Evolutionary conservation across 805 yeast species (phyloP), one percentile per base, ranked within the genome.

Genomic region (Grigorovia transvaalensis): DNA sequence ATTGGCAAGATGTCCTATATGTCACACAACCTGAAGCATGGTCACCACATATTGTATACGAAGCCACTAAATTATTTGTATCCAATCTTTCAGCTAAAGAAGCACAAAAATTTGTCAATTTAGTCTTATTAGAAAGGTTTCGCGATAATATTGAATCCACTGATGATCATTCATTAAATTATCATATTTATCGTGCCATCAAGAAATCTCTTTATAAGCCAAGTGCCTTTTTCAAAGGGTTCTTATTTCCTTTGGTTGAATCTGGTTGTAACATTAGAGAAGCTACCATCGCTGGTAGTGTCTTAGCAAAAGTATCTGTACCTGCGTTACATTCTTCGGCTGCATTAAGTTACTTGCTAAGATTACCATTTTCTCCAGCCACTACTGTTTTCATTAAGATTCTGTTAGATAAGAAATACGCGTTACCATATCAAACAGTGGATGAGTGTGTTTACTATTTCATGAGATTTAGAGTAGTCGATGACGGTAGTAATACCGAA

Each of bases 291-390:
- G 95, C 91, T 17, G 96, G 96, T 20, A 89, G 97, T 30, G 88
- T 93, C 9, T 75, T 93, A 54, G 74, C 88, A 19, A 90, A 89
- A 67, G 84, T 90, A 17, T 90, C 97, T 5, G 82, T 93, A 33
- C 99, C 99, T 12, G 95, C 86, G 5, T 78, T 89, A 62, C 99
- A 93, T 73, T 91, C 99, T 1, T 85, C 98, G 1, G 98, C 95
- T 49, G 99, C 98, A 12, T 76, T 93, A 57, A 79, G 93, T 57
- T 86, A 90, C 68, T 74, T 93, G 48, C 73, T 89, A 53, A 85
- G 89, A 59, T 71, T 82, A 68, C 95, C 89, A 23, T 91, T 87
- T 69, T 76, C 82, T 7, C 96, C 97, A 40, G 88, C 98, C 5
- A 81, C 87, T 17, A 85, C 96, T 6, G 88, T 90, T 4, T 90